Evolutionary conservation across 176 grass and related monocot genomes (phyloP).

Genomic region (Panicum miliaceum): DNA sequence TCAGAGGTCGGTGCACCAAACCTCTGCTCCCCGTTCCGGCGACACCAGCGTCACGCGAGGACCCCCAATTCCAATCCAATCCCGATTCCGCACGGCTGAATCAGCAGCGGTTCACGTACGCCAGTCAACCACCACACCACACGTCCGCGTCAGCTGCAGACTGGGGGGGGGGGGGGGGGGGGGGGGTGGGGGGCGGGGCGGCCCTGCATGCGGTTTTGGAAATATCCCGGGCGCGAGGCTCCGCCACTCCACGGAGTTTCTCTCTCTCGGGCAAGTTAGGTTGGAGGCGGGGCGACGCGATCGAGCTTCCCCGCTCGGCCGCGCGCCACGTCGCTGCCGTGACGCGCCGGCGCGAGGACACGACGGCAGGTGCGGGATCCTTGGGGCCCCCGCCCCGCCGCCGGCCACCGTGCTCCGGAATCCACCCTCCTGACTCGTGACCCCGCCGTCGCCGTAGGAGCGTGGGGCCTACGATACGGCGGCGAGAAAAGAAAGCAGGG

Average conservation of each 20-base stretch:
- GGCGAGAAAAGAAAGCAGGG: background rate
- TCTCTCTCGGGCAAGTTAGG: conserved; percentile 22
- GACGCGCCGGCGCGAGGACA: background rate
- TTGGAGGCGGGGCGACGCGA: conserved; percentile 28
- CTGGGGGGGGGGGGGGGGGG: background rate
- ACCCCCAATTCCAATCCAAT: background rate
- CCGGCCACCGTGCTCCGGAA: background rate
- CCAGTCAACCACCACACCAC: background rate
- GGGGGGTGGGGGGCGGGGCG: too few relatives aligned
- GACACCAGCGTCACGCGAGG: conserved; percentile 10
- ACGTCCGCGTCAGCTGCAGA: background rate
- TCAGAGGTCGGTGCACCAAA: background rate
- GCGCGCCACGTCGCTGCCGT: conserved; percentile 13
- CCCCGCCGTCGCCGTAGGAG: too few relatives aligned
- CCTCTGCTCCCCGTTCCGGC: background rate
- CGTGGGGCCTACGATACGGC: background rate
- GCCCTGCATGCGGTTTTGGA: background rate
- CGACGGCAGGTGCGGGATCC: background rate
- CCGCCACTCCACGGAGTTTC: background rate
- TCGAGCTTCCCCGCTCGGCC: background rate
- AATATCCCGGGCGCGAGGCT: conserved; percentile 26
- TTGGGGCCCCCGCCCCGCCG: background rate
- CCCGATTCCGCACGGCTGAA: background rate
- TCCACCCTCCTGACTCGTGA: background rate
- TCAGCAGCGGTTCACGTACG: conserved; percentile 31